A percentile compares a stretch with the other conserved stretches of the same genome.
These are phyloP conservation scores for Cladophialophora immunda DNA, from an alignment of 2,329 filamentous ascomycete species.

Conservation along the genomic window DNA sequence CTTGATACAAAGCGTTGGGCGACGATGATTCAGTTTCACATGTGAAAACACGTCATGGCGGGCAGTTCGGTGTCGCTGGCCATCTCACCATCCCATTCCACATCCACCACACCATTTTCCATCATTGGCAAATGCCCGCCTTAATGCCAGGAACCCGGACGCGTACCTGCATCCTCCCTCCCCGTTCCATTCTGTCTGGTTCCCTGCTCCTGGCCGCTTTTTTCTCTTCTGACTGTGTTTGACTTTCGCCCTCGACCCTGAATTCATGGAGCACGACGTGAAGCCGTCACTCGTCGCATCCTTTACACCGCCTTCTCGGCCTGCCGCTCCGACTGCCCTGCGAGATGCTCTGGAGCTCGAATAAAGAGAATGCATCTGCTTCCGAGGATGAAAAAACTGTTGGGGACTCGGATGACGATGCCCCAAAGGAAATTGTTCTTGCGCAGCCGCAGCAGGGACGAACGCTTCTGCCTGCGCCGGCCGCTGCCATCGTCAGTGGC, in stretches of 20 bases:
- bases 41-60: constrained; percentile 11
- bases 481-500: constrained; percentile 55
- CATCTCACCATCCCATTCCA: not conserved
- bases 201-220: not conserved
- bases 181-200: constrained; percentile 15
- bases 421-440: constrained; percentile 24
- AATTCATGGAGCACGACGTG: constrained; percentile 36
- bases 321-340: constrained; percentile 2
- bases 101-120: not conserved
- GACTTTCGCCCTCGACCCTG: constrained; percentile 3
- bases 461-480: constrained; percentile 54
- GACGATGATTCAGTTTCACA: constrained; percentile 2
- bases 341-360: constrained; percentile 31
- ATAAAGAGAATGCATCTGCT: constrained; percentile 26
- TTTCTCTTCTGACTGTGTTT: constrained; percentile 10
- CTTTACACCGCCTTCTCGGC: constrained; percentile 24
- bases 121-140: constrained; percentile 6
- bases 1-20: not conserved
- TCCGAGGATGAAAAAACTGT: constrained; percentile 18
- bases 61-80: not conserved
- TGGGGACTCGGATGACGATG: constrained; percentile 22
- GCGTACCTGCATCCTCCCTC: constrained; percentile 37
- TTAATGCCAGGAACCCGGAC: constrained; percentile 33
- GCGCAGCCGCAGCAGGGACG: constrained; percentile 32
- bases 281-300: constrained; percentile 14